Percentiles rank a stretch among this genome's conserved stretches.
Conservation (phyloP, 2,329 filamentous ascomycete species). For the Chrysosporium keratinophilum region DNA sequence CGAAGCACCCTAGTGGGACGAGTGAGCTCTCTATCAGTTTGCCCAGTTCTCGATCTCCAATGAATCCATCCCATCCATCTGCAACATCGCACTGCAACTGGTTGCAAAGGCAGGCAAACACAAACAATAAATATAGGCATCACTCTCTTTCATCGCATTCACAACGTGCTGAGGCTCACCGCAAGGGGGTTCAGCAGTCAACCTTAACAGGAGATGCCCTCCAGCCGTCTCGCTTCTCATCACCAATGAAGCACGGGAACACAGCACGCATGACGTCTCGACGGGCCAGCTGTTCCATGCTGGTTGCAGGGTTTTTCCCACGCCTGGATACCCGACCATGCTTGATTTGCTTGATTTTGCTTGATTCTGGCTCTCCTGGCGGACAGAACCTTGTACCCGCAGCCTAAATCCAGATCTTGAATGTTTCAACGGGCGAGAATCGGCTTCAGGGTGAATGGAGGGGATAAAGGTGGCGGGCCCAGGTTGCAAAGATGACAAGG, state of each 20-base stretch:
- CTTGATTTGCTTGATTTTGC: too few species aligned
- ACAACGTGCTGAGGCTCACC: not conserved
- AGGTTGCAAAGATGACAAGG: not conserved
- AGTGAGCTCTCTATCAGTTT: too few species aligned
- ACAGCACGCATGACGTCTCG: not conserved
- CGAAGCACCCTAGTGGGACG: too few species aligned
- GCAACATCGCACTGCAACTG: too few species aligned
- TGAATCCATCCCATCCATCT: too few species aligned
- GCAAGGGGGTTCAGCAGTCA: not conserved
- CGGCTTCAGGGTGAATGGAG: too few species aligned
- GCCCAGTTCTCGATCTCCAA: too few species aligned
- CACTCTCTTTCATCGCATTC: too few species aligned
- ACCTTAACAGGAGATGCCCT: not conserved
- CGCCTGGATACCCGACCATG: too few species aligned
- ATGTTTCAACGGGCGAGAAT: not conserved
- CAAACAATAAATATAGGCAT: too few species aligned
- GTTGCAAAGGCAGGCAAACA: too few species aligned
- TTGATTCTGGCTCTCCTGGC: not conserved
- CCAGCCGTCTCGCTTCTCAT: not conserved
- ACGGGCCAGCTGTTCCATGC: not conserved
- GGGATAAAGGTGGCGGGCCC: not conserved
- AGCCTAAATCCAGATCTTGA: not conserved
- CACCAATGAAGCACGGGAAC: not conserved
- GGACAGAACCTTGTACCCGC: not conserved
- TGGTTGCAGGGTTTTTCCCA: not conserved